phyloP scores from a whole-genome alignment of 1,284 basidiomycete species.

The Porodaedalea pini region DNA sequence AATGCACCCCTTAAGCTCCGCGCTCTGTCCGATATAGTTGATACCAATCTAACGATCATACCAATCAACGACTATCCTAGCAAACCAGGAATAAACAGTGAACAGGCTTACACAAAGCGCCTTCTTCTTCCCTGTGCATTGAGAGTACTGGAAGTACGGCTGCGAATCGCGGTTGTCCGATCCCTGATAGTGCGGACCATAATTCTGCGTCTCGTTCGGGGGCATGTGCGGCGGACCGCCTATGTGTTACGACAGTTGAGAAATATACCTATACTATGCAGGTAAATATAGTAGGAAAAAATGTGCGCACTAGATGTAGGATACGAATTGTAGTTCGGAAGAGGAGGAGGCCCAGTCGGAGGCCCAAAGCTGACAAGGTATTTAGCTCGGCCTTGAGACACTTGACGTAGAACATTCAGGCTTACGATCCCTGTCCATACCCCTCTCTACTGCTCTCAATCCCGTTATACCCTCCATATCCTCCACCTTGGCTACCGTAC shows the following conservation, averaged over 20 bases:
- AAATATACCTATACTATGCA: background rate
- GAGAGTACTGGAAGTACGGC: constrained; percentile 75
- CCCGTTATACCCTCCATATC: constrained; percentile 24
- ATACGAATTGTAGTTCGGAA: constrained; percentile 20
- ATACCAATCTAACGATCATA: constrained; percentile 60
- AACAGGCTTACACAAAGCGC: constrained; percentile 62
- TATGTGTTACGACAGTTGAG: constrained; percentile 18
- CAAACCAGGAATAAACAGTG: background rate
- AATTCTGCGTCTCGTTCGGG: constrained; percentile 61
- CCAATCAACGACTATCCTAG: background rate
- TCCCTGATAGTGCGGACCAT: constrained; percentile 60
- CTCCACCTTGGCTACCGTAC: constrained; percentile 1
- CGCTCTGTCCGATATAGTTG: constrained; percentile 70
- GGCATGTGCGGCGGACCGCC: constrained; percentile 48
- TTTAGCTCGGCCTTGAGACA: no score
- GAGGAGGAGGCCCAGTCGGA: constrained; percentile 20
- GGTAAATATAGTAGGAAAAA: background rate
- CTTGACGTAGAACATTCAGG: no score
- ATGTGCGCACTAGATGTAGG: constrained; percentile 22
- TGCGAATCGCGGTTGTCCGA: constrained; percentile 40
- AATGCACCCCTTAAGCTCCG: constrained; percentile 77
- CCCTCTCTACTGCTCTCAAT: no score
- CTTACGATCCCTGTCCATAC: constrained; percentile 2
- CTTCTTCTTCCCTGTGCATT: constrained; percentile 78
- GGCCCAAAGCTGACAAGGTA: background rate